Conservation (phyloP, 140 eudicot species). For the Artemisia princeps region DNA sequence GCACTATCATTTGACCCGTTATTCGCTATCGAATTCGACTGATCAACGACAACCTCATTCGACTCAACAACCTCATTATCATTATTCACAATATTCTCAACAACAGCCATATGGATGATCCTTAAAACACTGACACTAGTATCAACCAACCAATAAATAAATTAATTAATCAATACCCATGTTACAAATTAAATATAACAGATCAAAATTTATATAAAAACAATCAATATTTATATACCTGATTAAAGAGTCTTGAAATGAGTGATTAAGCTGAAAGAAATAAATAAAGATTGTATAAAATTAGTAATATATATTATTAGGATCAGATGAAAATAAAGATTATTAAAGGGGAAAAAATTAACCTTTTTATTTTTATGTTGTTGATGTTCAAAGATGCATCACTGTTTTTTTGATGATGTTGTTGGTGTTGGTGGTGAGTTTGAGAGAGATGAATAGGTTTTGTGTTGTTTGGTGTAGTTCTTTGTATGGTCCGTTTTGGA, state of each 20-base stretch:
- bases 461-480: conserved; percentile 13
- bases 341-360: no score
- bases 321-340: neutral
- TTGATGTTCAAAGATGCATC: conserved; percentile 9
- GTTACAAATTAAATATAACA: neutral
- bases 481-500: conserved; percentile 25
- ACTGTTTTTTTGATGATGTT: neutral
- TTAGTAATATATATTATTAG: no score
- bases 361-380: no score
- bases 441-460: conserved; percentile 4
- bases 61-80: conserved; percentile 25
- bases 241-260: no score
- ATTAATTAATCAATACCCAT: neutral
- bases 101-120: conserved; percentile 53
- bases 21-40: conserved; percentile 26
- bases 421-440: neutral
- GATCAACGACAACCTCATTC: conserved; percentile 30
- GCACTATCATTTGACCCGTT: conserved; percentile 32
- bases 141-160: no score
- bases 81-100: conserved; percentile 55
- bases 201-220: no score
- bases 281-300: no score
- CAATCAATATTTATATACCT: no score
- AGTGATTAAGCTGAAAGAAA: no score
- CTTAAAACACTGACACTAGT: no score